phyloP scores from a whole-genome alignment of 2,329 filamentous ascomycete genomes.

The Aspergillus ruber region DNA sequence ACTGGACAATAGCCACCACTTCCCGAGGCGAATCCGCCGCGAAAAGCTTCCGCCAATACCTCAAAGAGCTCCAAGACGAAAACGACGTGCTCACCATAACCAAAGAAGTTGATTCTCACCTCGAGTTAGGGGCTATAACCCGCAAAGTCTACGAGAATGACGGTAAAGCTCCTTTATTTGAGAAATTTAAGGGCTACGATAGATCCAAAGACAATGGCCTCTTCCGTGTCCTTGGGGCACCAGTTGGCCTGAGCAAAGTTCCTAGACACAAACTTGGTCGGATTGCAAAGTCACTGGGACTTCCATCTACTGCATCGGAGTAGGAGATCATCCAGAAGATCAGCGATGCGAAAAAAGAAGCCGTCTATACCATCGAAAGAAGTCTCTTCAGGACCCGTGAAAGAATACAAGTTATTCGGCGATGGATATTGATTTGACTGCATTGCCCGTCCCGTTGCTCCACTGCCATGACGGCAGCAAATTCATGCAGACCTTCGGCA shows the following conservation, averaged over 20 bases:
- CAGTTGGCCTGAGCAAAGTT: constrained; percentile 2
- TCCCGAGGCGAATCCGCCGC: background rate
- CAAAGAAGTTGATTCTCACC: constrained; percentile 7
- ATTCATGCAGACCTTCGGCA: constrained; percentile 47
- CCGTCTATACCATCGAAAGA: constrained; percentile 7
- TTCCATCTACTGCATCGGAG: constrained; percentile 8
- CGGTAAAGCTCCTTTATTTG: constrained; percentile 5
- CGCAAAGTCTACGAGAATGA: constrained; percentile 9
- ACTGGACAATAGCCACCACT: constrained; percentile 35
- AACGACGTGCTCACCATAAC: constrained; percentile 8
- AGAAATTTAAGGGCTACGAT: background rate
- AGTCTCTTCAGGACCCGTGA: constrained; percentile 10
- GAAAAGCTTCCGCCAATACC: constrained; percentile 1
- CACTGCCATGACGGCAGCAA: constrained; percentile 45
- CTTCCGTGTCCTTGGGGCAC: constrained; percentile 8
- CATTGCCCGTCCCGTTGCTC: constrained; percentile 38
- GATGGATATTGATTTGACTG: constrained; percentile 16
- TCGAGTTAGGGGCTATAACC: constrained; percentile 8
- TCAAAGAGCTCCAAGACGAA: constrained; percentile 6
- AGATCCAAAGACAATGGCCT: constrained; percentile 1
- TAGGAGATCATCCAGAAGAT: constrained; percentile 11
- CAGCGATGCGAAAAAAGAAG: constrained; percentile 7
- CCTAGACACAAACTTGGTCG: constrained; percentile 7
- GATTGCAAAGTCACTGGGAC: constrained; percentile 11
- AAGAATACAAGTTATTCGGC: constrained; percentile 13